These are phyloP conservation scores for Trichoderma sp. DNA, from an alignment of 2,329 filamentous ascomycete species.

Conservation along the genomic window DNA sequence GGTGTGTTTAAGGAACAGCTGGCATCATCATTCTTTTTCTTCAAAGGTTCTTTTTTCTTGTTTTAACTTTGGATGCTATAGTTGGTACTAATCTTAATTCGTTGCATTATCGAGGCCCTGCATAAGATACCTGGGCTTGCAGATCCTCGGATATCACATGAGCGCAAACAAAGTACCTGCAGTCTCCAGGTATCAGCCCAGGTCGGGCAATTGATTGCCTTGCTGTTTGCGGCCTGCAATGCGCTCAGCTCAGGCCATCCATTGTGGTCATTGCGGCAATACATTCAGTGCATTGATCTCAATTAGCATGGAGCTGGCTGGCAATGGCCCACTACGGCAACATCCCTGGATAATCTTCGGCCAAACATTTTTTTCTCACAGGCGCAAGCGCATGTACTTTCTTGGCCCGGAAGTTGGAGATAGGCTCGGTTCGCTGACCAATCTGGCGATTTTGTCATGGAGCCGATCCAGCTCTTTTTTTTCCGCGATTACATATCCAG, in stretches of 20 bases:
- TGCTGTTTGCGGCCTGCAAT: neutral
- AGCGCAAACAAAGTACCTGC: neutral
- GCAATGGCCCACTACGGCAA: neutral
- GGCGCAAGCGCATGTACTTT: neutral
- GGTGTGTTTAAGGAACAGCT: neutral
- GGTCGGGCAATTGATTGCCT: neutral
- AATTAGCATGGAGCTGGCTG: neutral
- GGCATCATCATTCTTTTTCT: neutral
- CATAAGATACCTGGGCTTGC: neutral
- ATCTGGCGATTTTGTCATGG: constrained; percentile 19
- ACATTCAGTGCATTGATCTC: neutral
- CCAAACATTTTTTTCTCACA: neutral
- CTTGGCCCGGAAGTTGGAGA: neutral
- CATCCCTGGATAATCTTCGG: neutral
- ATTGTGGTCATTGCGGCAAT: neutral
- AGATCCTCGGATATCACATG: neutral
- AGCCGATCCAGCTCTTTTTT: constrained; percentile 12
- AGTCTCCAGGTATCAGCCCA: neutral
- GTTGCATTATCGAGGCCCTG: neutral
- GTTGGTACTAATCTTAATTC: neutral
- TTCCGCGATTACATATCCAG: constrained; percentile 16
- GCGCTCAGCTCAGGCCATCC: neutral
- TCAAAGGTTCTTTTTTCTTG: neutral
- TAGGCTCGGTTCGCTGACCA: constrained; percentile 20
- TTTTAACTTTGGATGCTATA: neutral